Conservation (phyloP, 1,284 basidiomycete species). For the Trichosporon coremiiforme region DNA sequence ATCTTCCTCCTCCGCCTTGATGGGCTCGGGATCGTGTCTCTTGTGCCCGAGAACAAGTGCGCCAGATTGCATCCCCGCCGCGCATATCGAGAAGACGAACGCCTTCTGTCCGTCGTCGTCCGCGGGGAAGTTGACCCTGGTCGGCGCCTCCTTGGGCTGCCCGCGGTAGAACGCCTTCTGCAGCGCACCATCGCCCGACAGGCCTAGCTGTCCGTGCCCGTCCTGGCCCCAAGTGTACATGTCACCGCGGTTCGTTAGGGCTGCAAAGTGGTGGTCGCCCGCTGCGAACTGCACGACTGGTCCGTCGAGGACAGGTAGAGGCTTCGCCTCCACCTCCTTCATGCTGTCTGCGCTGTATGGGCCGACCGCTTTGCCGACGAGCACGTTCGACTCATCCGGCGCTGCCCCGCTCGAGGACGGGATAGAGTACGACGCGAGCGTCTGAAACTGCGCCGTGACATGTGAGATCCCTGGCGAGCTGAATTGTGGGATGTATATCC, state of each 20-base stretch:
- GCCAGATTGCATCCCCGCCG: conserved; percentile 84
- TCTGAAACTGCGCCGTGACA: conserved; percentile 80
- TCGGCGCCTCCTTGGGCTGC: conserved; percentile 59
- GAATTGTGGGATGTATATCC: conserved; percentile 62
- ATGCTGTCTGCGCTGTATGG: neutral
- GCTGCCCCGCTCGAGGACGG: conserved; percentile 61
- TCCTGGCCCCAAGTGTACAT: conserved; percentile 82
- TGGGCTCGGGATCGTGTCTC: conserved; percentile 7
- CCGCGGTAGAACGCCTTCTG: neutral
- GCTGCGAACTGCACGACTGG: conserved; percentile 78
- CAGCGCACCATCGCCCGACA: conserved; percentile 56
- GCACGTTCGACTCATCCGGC: conserved; percentile 46
- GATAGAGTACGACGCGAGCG: conserved; percentile 79
- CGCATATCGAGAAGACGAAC: conserved; percentile 76
- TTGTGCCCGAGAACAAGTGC: conserved; percentile 72
- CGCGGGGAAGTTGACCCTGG: conserved; percentile 65
- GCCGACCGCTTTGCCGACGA: conserved; percentile 14
- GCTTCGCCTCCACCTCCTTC: conserved; percentile 35
- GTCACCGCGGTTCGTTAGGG: conserved; percentile 74
- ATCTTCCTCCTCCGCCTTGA: neutral
- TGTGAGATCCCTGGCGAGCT: conserved; percentile 57
- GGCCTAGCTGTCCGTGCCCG: conserved; percentile 75
- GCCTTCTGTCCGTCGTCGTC: conserved; percentile 53
- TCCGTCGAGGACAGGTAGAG: conserved; percentile 72
- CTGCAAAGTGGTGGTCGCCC: conserved; percentile 87